Conservation (phyloP, 148 eudicot genomes). For the Selenicereus undatus region DNA sequence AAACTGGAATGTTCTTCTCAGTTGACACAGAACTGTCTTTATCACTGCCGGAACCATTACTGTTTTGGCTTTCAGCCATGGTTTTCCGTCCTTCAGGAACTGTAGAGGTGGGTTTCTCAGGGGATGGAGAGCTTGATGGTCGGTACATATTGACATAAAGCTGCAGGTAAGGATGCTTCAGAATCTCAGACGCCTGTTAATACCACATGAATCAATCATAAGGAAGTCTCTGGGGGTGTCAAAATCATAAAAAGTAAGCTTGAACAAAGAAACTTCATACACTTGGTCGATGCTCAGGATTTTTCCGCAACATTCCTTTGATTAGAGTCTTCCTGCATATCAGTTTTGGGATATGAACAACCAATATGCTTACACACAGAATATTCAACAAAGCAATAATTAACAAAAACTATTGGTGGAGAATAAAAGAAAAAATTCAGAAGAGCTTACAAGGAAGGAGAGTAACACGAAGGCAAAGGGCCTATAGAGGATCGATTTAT, state of each 20-base stretch:
- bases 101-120: slow-evolving; percentile 50
- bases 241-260: background rate
- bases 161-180: slow-evolving; percentile 92
- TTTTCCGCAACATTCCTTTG: slow-evolving; percentile 89
- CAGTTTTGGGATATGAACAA: background rate
- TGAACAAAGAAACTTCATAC: slow-evolving; percentile 34
- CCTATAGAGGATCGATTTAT: slow-evolving; percentile 94
- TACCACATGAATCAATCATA: slow-evolving; percentile 5
- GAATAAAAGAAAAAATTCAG: background rate
- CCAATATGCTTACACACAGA: background rate
- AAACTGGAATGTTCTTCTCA: slow-evolving; percentile 53
- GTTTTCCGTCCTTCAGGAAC: slow-evolving; percentile 47
- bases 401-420: background rate
- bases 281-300: slow-evolving; percentile 85
- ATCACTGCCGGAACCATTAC: slow-evolving; percentile 91
- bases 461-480: slow-evolving; percentile 93
- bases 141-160: slow-evolving; percentile 80
- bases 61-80: slow-evolving; percentile 80
- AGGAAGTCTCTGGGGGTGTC: slow-evolving; percentile 11
- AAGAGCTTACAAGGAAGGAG: slow-evolving; percentile 81
- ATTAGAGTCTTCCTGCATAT: slow-evolving; percentile 56
- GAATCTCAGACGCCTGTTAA: slow-evolving; percentile 79
- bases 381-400: background rate
- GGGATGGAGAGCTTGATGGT: slow-evolving; percentile 38
- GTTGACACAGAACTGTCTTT: slow-evolving; percentile 63